A percentile compares a stretch with the other conserved stretches of the same genome.
phyloP scores from a whole-genome alignment of 2,329 filamentous ascomycete genomes.

The Colletotrichum camelliae region DNA sequence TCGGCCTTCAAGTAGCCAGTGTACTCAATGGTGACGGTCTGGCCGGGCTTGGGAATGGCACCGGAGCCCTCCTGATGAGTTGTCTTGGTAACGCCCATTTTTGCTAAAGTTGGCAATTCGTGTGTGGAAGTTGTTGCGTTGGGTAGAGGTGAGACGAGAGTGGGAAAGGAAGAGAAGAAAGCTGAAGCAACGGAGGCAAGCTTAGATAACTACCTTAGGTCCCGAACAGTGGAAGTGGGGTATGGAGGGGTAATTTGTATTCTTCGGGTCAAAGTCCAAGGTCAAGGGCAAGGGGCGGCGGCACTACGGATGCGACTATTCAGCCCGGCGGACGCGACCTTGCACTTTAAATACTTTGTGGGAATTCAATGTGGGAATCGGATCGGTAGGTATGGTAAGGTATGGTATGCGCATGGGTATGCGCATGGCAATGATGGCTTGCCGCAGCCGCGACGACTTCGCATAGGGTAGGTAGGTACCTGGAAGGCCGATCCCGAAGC shows the following conservation, averaged over 20 bases:
- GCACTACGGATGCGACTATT: not conserved
- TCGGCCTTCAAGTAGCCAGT: slow-evolving; percentile 83
- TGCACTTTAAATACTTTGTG: not conserved
- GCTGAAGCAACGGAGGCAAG: not conserved
- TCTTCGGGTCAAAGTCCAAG: not conserved
- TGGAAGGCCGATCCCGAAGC: not conserved
- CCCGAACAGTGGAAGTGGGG: slow-evolving; percentile 5
- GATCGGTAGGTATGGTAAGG: not conserved
- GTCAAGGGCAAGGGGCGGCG: not conserved
- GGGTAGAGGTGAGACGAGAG: not conserved
- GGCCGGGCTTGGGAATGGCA: slow-evolving; percentile 65
- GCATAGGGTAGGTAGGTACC: not conserved
- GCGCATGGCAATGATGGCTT: not conserved
- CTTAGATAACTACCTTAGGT: not conserved
- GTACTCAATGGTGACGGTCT: slow-evolving; percentile 88
- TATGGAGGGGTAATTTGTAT: slow-evolving; percentile 19
- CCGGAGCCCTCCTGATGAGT: slow-evolving; percentile 66
- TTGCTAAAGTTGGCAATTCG: slow-evolving; percentile 29
- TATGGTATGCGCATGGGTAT: not conserved
- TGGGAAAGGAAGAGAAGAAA: not conserved
- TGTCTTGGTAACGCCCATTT: slow-evolving; percentile 78
- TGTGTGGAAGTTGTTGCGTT: not conserved
- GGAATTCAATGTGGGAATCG: not conserved
- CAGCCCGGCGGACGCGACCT: not conserved
- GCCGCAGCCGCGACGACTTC: not conserved